phyloP scores from a whole-genome alignment of 768 basidiomycete genomes.

The Leccinum barrowsii region DNA sequence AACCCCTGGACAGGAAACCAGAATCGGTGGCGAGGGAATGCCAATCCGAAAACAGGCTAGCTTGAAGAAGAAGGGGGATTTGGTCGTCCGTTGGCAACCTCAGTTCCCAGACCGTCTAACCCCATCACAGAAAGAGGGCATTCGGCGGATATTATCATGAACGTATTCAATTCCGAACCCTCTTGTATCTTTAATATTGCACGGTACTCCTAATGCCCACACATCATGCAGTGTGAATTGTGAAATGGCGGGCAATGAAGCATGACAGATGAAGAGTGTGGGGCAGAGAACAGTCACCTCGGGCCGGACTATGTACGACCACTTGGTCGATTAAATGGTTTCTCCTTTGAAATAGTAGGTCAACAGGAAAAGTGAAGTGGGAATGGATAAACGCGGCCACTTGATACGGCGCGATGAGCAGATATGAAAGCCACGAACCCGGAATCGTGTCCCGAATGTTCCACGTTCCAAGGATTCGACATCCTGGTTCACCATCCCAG shows the following conservation, averaged over 20 bases:
- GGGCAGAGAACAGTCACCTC: background rate
- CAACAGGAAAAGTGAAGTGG: background rate
- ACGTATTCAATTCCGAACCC: background rate
- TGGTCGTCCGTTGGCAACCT: slow-evolving; percentile 80
- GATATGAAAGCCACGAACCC: slow-evolving; percentile 16
- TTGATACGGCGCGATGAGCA: slow-evolving; percentile 1
- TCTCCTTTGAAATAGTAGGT: too few relatives aligned
- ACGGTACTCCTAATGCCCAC: slow-evolving; percentile 10
- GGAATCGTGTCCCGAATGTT: background rate
- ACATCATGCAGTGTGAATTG: background rate
- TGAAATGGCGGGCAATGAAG: background rate
- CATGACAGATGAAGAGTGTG: background rate
- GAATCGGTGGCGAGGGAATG: slow-evolving; percentile 80
- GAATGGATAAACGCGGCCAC: background rate
- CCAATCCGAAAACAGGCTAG: slow-evolving; percentile 80
- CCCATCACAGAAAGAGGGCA: slow-evolving; percentile 71
- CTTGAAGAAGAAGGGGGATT: slow-evolving; percentile 73
- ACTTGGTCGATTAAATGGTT: too few relatives aligned
- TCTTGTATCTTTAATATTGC: slow-evolving; percentile 8
- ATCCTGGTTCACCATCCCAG: background rate
- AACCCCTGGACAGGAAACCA: slow-evolving; percentile 73
- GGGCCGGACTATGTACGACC: too few relatives aligned
- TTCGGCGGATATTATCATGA: slow-evolving; percentile 62
- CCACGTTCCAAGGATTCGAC: background rate
- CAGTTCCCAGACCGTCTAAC: slow-evolving; percentile 79